These are phyloP conservation scores for Selaginella moellendorffii DNA, from an alignment of 75 land plant species.

Conservation along the genomic window DNA sequence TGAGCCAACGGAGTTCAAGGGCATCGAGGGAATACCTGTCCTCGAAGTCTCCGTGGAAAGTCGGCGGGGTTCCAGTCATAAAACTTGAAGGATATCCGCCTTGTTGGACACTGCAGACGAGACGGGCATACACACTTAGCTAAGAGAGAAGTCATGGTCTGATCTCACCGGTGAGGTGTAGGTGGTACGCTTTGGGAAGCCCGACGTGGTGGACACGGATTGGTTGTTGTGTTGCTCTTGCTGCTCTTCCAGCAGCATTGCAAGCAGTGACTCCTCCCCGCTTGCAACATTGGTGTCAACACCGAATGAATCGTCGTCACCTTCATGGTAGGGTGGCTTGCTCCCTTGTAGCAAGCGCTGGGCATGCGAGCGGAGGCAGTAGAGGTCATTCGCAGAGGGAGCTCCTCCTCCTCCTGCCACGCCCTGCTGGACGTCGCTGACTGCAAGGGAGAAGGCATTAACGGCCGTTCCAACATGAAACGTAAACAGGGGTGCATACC, in stretches of 20 bases:
- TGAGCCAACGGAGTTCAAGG: not conserved
- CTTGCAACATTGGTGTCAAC: too few relatives aligned
- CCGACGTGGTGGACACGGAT: not conserved
- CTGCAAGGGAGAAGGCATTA: too few relatives aligned
- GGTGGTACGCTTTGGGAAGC: not conserved
- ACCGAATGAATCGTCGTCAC: too few relatives aligned
- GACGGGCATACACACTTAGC: too few relatives aligned
- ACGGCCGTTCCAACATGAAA: too few relatives aligned
- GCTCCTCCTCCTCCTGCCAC: not conserved
- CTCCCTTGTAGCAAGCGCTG: constrained; percentile 8
- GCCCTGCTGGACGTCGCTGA: not conserved
- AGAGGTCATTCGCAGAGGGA: not conserved
- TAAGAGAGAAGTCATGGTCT: not conserved
- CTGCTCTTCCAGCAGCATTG: constrained; percentile 17
- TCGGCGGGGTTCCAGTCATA: constrained; percentile 99
- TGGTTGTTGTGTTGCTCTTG: not conserved
- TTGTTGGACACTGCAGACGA: constrained; percentile 67
- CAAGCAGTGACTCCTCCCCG: constrained; percentile 21
- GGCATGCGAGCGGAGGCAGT: not conserved
- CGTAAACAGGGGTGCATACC: constrained; percentile 9
- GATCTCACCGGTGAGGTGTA: not conserved
- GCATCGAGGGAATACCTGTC: constrained; percentile 42
- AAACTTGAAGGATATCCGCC: constrained; percentile 93
- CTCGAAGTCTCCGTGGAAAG: constrained; percentile 88
- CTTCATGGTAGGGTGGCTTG: too few relatives aligned